Percentiles rank a stretch among this genome's conserved stretches.
Evolutionary conservation across 148 eudicot species (phyloP).

Genomic region (Talinum fruticosum): DNA sequence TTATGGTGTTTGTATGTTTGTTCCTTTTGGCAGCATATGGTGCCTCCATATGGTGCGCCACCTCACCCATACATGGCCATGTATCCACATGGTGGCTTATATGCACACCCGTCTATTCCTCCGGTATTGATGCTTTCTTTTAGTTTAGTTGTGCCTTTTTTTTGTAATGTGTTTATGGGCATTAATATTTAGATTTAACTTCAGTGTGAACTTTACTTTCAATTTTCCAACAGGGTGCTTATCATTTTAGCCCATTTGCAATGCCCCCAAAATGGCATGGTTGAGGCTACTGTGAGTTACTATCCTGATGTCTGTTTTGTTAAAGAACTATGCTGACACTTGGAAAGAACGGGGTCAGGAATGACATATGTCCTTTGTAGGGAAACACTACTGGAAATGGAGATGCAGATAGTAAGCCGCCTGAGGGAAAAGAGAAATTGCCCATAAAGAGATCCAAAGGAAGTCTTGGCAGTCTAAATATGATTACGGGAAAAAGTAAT

Average conservation of each 20-base stretch:
- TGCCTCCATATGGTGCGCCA: slow-evolving; percentile 98
- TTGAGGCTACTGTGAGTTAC: slow-evolving; percentile 85
- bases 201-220: background rate
- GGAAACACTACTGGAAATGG: slow-evolving; percentile 55
- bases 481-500: slow-evolving; percentile 75
- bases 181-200: slow-evolving; percentile 8
- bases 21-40: slow-evolving; percentile 59
- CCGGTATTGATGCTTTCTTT: slow-evolving; percentile 50
- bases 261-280: slow-evolving; percentile 82
- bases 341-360: background rate
- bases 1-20: slow-evolving; percentile 14
- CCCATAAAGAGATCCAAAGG: slow-evolving; percentile 96
- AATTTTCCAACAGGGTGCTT: slow-evolving; percentile 60
- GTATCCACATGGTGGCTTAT: slow-evolving; percentile 97
- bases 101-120: slow-evolving; percentile 94
- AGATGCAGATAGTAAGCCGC: slow-evolving; percentile 70
- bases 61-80: slow-evolving; percentile 99
- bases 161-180: slow-evolving; percentile 7
- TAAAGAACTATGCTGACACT: background rate
- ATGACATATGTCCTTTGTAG: slow-evolving; percentile 35
- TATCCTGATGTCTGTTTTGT: background rate
- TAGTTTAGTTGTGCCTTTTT: background rate
- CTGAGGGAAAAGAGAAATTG: slow-evolving; percentile 90
- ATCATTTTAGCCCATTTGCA: slow-evolving; percentile 91
- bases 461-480: slow-evolving; percentile 91